Percentiles rank a stretch among this genome's conserved stretches.
Conservation (phyloP, 2,329 filamentous ascomycete species). For the Ascochyta lentis region DNA sequence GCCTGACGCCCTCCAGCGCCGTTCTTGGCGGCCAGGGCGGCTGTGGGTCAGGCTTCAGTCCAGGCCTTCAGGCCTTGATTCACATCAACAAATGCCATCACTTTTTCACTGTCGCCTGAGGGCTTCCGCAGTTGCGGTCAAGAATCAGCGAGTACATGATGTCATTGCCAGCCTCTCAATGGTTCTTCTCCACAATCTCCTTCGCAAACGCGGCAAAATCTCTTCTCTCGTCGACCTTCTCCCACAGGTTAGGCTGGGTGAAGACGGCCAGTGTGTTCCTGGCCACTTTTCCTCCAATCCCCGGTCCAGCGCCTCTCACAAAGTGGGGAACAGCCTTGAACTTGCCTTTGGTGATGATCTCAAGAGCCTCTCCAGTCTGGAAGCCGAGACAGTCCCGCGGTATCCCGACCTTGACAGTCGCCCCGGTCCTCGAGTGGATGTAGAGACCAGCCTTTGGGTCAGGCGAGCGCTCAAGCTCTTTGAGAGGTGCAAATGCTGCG, state of each 20-base stretch:
- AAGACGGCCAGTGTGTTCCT: conserved; percentile 93
- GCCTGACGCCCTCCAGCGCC: background rate
- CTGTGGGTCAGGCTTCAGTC: conserved; percentile 5
- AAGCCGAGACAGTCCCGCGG: conserved; percentile 92
- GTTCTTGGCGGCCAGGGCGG: background rate
- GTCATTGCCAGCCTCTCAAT: conserved; percentile 34
- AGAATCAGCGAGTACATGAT: conserved; percentile 9
- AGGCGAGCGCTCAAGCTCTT: conserved; percentile 77
- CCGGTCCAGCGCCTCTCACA: conserved; percentile 75
- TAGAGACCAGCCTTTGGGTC: conserved; percentile 90
- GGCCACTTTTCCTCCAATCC: conserved; percentile 54
- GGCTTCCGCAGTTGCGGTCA: conserved; percentile 11
- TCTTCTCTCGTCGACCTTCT: conserved; percentile 73
- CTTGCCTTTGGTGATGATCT: conserved; percentile 86
- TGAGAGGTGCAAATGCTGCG: conserved; percentile 58
- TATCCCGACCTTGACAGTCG: conserved; percentile 89
- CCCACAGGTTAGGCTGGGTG: conserved; percentile 91
- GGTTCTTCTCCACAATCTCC: conserved; percentile 57
- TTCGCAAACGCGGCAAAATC: conserved; percentile 79
- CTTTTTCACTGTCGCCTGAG: conserved; percentile 7
- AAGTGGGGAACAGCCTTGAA: conserved; percentile 98
- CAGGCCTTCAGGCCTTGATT: conserved; percentile 7
- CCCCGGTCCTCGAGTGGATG: conserved; percentile 83
- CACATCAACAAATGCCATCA: conserved; percentile 3
- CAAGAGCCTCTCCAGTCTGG: conserved; percentile 90